These are phyloP conservation scores for Thielaviopsis punctulata DNA, from an alignment of 2,329 filamentous ascomycete species.

Conservation along the genomic window DNA sequence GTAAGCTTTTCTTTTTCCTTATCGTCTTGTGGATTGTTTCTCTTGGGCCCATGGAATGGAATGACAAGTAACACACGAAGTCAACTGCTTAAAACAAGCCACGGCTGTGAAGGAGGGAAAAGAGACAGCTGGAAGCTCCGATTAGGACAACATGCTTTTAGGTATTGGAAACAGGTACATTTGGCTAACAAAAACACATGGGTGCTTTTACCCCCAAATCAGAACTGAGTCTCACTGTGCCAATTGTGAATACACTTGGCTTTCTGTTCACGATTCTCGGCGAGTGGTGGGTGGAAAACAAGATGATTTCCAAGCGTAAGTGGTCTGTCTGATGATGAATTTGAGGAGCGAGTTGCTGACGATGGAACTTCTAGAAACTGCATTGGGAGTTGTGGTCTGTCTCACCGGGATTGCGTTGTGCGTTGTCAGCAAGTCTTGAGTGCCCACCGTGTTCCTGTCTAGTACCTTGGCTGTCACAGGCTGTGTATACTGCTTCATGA, in stretches of 20 bases:
- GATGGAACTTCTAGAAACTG: slow-evolving; percentile 51
- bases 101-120: not conserved
- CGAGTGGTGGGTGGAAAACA: slow-evolving; percentile 87
- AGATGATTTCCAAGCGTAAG: slow-evolving; percentile 68
- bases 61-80: too few relatives aligned
- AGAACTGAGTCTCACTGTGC: slow-evolving; percentile 87
- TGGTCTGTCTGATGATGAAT: slow-evolving; percentile 7
- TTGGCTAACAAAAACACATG: not conserved
- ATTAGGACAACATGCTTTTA: not conserved
- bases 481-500: too few relatives aligned
- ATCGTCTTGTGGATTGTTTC: not conserved
- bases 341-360: slow-evolving; percentile 5
- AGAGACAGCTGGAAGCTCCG: not conserved
- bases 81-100: too few relatives aligned
- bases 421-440: slow-evolving; percentile 46
- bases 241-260: slow-evolving; percentile 83
- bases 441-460: not conserved
- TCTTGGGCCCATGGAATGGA: too few relatives aligned
- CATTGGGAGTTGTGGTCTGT: slow-evolving; percentile 65
- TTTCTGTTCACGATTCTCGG: slow-evolving; percentile 93
- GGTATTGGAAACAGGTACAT: not conserved
- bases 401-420: slow-evolving; percentile 68
- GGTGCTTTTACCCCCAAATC: slow-evolving; percentile 1
- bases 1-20: slow-evolving; percentile 32
- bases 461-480: not conserved